These are phyloP conservation scores for Backusella parvicylindrica DNA, from an alignment of 192 early-diverging fungal species.

Conservation along the genomic window DNA sequence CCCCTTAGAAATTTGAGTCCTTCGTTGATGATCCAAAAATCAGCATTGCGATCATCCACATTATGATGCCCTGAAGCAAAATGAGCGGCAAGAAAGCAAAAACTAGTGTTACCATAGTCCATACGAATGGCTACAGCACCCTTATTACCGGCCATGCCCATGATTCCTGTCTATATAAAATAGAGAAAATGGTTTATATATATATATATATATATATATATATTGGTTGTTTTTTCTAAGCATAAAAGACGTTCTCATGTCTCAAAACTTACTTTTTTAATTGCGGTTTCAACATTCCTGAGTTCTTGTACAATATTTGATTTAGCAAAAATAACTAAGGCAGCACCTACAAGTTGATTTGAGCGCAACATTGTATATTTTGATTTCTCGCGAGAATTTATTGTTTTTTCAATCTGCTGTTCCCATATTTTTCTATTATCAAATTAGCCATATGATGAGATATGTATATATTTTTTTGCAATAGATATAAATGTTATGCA, in stretches of 20 bases:
- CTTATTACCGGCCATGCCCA: constrained; percentile 97
- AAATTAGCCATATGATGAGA: not conserved
- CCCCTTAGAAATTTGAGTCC: constrained; percentile 73
- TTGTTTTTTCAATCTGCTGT: constrained; percentile 42
- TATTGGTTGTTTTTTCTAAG: no score
- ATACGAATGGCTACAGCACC: constrained; percentile 92
- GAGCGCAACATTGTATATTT: constrained; percentile 83
- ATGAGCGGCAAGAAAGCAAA: constrained; percentile 93
- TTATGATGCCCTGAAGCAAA: constrained; percentile 82
- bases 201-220: no score
- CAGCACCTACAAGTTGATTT: constrained; percentile 87
- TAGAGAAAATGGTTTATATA: not conserved
- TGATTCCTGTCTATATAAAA: constrained; percentile 77
- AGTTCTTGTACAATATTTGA: constrained; percentile 63
- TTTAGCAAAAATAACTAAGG: constrained; percentile 84
- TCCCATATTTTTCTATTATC: constrained; percentile 41
- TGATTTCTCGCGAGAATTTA: constrained; percentile 39
- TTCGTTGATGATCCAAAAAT: constrained; percentile 76
- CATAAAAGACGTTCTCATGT: not conserved
- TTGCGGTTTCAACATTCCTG: constrained; percentile 77
- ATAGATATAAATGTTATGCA: constrained; percentile 18
- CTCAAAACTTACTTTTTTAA: constrained; percentile 64
- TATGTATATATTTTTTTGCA: not conserved
- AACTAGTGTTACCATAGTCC: constrained; percentile 78
- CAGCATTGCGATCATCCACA: constrained; percentile 77